Conservation (phyloP, 805 yeast species). For the Hanseniaspora singularis region DNA sequence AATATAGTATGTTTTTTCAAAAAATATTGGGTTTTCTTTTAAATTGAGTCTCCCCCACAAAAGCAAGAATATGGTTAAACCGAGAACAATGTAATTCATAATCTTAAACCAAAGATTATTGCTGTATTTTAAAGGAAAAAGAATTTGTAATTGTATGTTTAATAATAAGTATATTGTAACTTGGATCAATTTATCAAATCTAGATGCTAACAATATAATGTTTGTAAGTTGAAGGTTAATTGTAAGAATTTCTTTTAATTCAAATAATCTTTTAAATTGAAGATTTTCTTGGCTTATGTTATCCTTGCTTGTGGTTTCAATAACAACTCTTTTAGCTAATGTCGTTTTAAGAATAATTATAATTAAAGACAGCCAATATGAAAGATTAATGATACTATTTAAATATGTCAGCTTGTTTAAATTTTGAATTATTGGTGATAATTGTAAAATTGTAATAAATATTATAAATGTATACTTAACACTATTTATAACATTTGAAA, state of each 20-base stretch:
- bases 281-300: too few species aligned
- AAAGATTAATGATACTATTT: conserved; percentile 89
- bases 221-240: conserved; percentile 72
- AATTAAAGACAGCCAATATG: conserved; percentile 62
- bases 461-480: conserved; percentile 61
- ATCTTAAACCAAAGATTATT: too few species aligned
- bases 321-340: conserved; percentile 38
- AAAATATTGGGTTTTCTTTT: too few species aligned
- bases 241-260: conserved; percentile 39
- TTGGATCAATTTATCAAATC: conserved; percentile 56
- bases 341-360: conserved; percentile 36
- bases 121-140: conserved; percentile 23
- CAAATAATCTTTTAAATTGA: too few species aligned
- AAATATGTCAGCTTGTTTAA: conserved; percentile 79
- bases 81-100: too few species aligned
- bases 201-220: conserved; percentile 82
- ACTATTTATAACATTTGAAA: conserved; percentile 16
- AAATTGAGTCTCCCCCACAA: too few species aligned
- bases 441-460: conserved; percentile 54
- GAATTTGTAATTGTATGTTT: conserved; percentile 26
- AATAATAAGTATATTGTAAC: conserved; percentile 74
- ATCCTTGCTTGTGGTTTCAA: too few species aligned
- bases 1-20: too few species aligned
- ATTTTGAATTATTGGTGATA: conserved; percentile 84
- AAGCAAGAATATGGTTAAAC: too few species aligned